Base-by-base conservation (phyloP, 2,329 filamentous ascomycete species). In the Cylindrodendrum hubeiense region DNA sequence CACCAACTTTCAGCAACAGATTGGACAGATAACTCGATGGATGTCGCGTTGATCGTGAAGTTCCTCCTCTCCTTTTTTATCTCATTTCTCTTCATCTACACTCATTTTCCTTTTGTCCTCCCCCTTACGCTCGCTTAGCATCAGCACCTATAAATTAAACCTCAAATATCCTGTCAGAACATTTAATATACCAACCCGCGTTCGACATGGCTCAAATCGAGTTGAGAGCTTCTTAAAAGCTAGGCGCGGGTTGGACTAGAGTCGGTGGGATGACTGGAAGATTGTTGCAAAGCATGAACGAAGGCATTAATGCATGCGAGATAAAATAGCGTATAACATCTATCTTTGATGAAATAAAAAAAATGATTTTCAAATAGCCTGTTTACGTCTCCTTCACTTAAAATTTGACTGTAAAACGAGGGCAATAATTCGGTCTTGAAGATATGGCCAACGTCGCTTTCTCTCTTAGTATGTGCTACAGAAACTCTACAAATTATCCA, bases 401-500 rank as follows among this genome's bases (percentile, higher is more conserved):
- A 8, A 15, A 17, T 47, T 26, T n/a, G 28, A 28, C 15, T 22
- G 21, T 49, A 22, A 49, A 28, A 5, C 6, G n/a, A n/a, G n/a
- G 44, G 44, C 21, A 49, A 26, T 3, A 5, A 26, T 13, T 46
- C 7, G 44, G 44, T 49, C 44, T 37, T 12, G 34, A 13, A 10
- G 17, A 34, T 49, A 47, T 47, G 19, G 6, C 46, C 47, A 43
- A 19, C 10, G 13, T 44, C 39, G 21, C 22, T 37, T 51, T n/a
- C 46, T 37, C 46, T 60, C 3, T 52, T 22, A 37, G 17, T 26
- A 37, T 34, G 19, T 34, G 37, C 24, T 26, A 46, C 22, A 30
- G 22, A 39, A 30, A 44, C 17, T 44, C 44, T 52, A 60, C 13
- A 60, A 24, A 30, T 37, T 60, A 52, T 60, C 56, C 26, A 60